phyloP scores from a whole-genome alignment of 352 stramenopile species.

The Phytophthora rubi region DNA sequence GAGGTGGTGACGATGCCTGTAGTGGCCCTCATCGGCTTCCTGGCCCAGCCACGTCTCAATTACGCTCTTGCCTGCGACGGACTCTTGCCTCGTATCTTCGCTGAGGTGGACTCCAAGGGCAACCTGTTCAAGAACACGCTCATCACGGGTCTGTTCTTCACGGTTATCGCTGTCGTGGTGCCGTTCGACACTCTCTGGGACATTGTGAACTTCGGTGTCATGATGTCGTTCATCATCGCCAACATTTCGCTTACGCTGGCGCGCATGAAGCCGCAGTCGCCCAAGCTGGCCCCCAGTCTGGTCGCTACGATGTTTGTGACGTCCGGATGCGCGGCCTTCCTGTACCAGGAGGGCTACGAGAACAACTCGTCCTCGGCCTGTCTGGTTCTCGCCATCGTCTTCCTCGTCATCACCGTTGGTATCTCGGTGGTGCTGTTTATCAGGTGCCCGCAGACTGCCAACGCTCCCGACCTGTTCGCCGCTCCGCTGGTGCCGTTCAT shows the following conservation, averaged over 20 bases:
- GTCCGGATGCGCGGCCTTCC: conserved; percentile 48
- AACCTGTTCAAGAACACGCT: conserved; percentile 85
- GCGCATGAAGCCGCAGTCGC: conserved; percentile 61
- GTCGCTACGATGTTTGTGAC: conserved; percentile 45
- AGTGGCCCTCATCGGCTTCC: conserved; percentile 94
- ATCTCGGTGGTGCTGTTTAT: conserved; percentile 45
- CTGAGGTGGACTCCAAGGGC: conserved; percentile 74
- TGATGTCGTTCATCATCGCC: conserved; percentile 88
- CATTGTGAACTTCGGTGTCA: conserved; percentile 88
- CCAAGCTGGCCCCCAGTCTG: conserved; percentile 42
- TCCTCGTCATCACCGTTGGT: conserved; percentile 44
- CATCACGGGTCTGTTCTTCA: conserved; percentile 73
- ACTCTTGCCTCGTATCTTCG: conserved; percentile 92
- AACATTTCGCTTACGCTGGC: conserved; percentile 74
- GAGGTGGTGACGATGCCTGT: conserved; percentile 91
- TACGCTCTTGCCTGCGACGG: conserved; percentile 94
- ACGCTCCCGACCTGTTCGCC: conserved; percentile 40
- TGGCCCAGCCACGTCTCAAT: conserved; percentile 94
- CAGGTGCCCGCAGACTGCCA: conserved; percentile 54
- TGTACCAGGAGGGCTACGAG: conserved; percentile 65
- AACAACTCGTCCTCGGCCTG: conserved; percentile 44
- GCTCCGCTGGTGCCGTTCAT: conserved; percentile 69
- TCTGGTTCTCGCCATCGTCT: conserved; percentile 52
- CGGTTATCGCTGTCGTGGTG: conserved; percentile 71
- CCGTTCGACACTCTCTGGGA: conserved; percentile 85